Base-by-base conservation (phyloP, 108 stramenopile species). In the Cyclotella cryptica region DNA sequence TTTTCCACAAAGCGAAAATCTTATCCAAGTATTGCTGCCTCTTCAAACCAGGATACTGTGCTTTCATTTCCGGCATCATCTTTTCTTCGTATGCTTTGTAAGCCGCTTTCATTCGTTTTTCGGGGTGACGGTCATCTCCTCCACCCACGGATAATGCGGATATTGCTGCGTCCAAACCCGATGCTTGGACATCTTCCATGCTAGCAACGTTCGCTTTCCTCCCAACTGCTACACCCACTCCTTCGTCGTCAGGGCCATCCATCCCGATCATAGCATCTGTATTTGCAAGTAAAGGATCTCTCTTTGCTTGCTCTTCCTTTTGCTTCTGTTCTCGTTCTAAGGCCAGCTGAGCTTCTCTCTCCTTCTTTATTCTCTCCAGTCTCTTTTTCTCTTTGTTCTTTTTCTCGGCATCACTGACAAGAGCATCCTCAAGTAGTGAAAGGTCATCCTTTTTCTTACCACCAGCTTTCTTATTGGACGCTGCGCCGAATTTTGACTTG, bases 1-100 rank as follows among this genome's bases (percentile, higher is more conserved):
- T 97, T 72, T 96, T 93, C 98, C 98, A 98, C 30, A 89, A 54
- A 3, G 86, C 51, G 47, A 91, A 98, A 59, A 96, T 89, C 69
- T 95, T 96, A 63, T 98, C 96, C 70, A 96, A 90, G 81, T 96
- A 93, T 83, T 98, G 98, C 66, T 93, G 88, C 35, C 94, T 71
- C 76, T 92, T 92, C 76, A 98, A 85, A 30, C 95, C 95, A 61
- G 98, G 98, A 83, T 88, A 87, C 28, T 96, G 93, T 60, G 86
- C 73, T 75, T 93, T 94, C 62, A 98, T 77, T 60, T 86, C 74
- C 18, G 91, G 86, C 81, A 97, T 71, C 91, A 89, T 94, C 54
- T 80, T 68, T 74, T 91, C 95, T 83, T 96, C 95, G 72, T 92
- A 98, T 30, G 90, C 98, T 71, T 83, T 86, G 76, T 91, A 92